Base-by-base conservation (phyloP, 495 filamentous ascomycete genomes). In the Penicillium soppii region DNA sequence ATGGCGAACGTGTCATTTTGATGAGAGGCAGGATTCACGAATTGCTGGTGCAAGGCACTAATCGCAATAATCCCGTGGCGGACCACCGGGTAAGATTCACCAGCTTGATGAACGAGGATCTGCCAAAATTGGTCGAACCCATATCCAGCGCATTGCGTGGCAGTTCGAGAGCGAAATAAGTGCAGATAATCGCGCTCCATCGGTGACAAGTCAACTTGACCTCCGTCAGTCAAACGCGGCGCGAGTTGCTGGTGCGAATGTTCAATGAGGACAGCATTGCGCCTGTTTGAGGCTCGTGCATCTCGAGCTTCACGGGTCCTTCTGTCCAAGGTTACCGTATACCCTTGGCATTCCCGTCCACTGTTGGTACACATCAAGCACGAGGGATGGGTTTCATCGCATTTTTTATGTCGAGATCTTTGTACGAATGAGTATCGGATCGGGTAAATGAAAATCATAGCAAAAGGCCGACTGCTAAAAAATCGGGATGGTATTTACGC, bases 361-460 rank as follows among this genome's bases (percentile, higher is more conserved):
- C 69, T 72, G 32, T 47, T 54, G 27, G 77, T 62, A 54, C 82
- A 85, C 78, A 74, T 37, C 63, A 63, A 53, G 79, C 84, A 17
- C 69, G 59, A 17, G 12, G 82, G 82, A 41, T 77, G 78, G 52
- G 63, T 68, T 64, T 85, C 82, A 69, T 81, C 82, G 68, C 82
- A 85, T 65, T 85, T 85, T 29, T 84, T 81, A 54, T 81, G 74
- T 41, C 82, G 73, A 45, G 71, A 72, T 54, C 81, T 84, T 20
- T 15, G 4, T 5, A 52, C 20, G 12, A 6, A 5, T 32, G 12
- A 27, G 25, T 9, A 27, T 27, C 25, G 25, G 9, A 9, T 27
- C 25, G 25, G 9, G 25, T 4, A 27, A 27, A 5, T n/a, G n/a
- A n/a, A 27, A 9, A 27, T 27, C 25, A 4, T 5, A 9, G 25